Base-by-base conservation (phyloP, 495 filamentous ascomycete species). In the Chlorociboria aeruginascens region DNA sequence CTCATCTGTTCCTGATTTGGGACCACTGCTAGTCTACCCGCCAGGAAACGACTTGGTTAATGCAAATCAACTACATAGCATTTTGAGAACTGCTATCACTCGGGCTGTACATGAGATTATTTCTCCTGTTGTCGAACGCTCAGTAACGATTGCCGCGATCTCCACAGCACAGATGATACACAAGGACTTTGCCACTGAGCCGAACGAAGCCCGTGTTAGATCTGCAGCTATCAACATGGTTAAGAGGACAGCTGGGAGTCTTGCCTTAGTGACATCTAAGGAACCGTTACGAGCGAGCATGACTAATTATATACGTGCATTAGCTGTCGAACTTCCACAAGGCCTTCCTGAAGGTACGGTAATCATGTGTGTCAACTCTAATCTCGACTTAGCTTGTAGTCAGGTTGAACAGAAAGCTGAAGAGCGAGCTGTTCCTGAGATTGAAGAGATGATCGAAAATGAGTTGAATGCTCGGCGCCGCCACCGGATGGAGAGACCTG, bases 311-410 rank as follows among this genome's bases (percentile, higher is more conserved):
- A 84, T 99, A 54, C 83, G 93, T n/a, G 64, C 69, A 17, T 72
- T 89, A 58, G 81, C 86, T 8, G 67, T 74, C 49, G 86, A 94
- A 30, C 60, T 79, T 3, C 69, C 69, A 9, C 81, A 85, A 56
- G 83, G 85, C 51, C 69, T 88, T 17, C 85, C 89, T 1, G 93
- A 99, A 60, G 89, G 89, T 14, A 78, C 78, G 20, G 89, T 97
- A 46, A 73, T 95, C 49, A 94, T 97, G 84, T 96, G 93, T 61
- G 89, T 97, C 50, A 97, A 97, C 60, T 92, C 95, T 47, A 99
- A 99, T 63, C 72, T 97, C 29, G 92, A 99, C 53, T 75, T 84
- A 41, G 88, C 92, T 37, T 97, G 92, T 59, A 82, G 76, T 43
- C 82, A 94, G 49, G 88, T 99, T 28, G 92, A 97, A 63, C 85